These are phyloP conservation scores for Linnemannia schmuckeri DNA, from an alignment of 192 early-diverging fungal genomes.

Conservation along the genomic window DNA sequence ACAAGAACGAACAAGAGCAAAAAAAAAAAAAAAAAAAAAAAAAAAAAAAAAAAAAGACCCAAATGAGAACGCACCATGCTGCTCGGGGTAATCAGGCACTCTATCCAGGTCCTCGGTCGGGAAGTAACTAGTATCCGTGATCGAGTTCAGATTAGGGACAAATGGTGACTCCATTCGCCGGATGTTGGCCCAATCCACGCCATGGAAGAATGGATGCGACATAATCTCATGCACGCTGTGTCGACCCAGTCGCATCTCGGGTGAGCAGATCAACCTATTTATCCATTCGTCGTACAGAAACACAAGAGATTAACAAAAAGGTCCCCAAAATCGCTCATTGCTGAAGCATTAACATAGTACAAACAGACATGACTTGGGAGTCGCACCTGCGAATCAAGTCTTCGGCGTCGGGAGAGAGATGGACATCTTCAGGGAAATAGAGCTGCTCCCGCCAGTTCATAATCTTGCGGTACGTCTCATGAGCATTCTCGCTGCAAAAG, in stretches of 20 bases:
- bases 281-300: neutral
- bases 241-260: conserved; percentile 83
- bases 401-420: conserved; percentile 91
- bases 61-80: conserved; percentile 14
- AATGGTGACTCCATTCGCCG: conserved; percentile 89
- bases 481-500: conserved; percentile 94
- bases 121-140: conserved; percentile 99
- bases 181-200: conserved; percentile 92
- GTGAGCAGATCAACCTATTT: conserved; percentile 86
- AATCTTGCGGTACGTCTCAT: conserved; percentile 99
- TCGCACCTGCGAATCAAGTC: conserved; percentile 87
- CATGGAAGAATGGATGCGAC: conserved; percentile 94
- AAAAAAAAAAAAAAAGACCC: neutral
- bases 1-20: neutral
- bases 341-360: neutral
- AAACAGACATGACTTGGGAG: neutral
- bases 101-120: conserved; percentile 93
- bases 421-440: conserved; percentile 93
- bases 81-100: conserved; percentile 68
- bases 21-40: neutral
- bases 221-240: conserved; percentile 89
- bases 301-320: neutral
- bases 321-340: neutral
- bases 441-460: conserved; percentile 95
- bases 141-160: conserved; percentile 90